Conservation (phyloP, 495 filamentous ascomycete genomes). For the Penicillium manginii region DNA sequence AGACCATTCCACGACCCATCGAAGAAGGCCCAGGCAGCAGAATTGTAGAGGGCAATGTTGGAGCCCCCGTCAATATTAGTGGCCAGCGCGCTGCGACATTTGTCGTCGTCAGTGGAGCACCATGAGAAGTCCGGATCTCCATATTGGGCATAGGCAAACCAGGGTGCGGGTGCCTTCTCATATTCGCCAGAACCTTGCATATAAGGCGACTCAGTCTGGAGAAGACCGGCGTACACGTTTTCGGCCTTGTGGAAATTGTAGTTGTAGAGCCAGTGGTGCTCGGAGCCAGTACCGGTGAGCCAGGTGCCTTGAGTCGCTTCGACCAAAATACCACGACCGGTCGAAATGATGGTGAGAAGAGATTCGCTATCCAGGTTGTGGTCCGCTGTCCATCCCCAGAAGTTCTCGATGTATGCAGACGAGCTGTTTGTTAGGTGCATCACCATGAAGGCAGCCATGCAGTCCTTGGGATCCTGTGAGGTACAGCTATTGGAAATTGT, state of each 20-base stretch:
- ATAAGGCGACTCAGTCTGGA: slow-evolving; percentile 51
- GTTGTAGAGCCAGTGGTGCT: slow-evolving; percentile 55
- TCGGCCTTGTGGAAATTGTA: slow-evolving; percentile 52
- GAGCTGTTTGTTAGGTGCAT: slow-evolving; percentile 54
- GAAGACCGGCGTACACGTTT: slow-evolving; percentile 51
- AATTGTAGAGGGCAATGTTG: slow-evolving; percentile 57
- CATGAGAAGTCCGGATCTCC: slow-evolving; percentile 50
- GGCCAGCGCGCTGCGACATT: slow-evolving; percentile 47
- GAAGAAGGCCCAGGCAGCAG: slow-evolving; percentile 57
- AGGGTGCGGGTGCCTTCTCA: slow-evolving; percentile 46
- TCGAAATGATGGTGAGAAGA: slow-evolving; percentile 45
- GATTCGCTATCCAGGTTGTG: slow-evolving; percentile 51
- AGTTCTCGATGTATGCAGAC: slow-evolving; percentile 61
- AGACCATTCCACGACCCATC: slow-evolving; percentile 42
- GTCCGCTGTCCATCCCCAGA: slow-evolving; percentile 67
- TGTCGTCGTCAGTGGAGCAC: slow-evolving; percentile 34
- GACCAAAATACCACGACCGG: slow-evolving; percentile 54
- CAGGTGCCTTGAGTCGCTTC: slow-evolving; percentile 49
- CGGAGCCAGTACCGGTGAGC: slow-evolving; percentile 47
- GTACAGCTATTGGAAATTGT: slow-evolving; percentile 43
- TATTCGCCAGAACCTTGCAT: slow-evolving; percentile 45
- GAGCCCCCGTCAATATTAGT: slow-evolving; percentile 44
- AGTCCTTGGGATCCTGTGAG: slow-evolving; percentile 35
- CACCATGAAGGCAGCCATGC: slow-evolving; percentile 55
- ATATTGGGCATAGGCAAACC: slow-evolving; percentile 36